Conservation (phyloP, 495 filamentous ascomycete genomes). For the Cryomyces minteri region DNA sequence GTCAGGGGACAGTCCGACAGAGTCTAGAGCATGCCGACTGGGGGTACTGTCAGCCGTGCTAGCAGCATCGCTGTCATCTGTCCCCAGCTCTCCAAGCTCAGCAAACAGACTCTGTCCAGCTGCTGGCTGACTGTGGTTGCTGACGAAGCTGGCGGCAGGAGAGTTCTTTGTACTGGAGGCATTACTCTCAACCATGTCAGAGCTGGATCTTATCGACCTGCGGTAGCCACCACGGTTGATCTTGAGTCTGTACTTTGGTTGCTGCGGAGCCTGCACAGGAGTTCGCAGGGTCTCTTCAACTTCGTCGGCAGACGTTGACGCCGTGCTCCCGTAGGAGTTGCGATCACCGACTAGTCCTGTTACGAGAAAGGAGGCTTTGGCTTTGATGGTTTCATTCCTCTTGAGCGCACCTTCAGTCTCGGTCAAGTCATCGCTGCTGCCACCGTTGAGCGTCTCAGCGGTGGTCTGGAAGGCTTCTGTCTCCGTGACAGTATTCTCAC, state of each 20-base stretch:
- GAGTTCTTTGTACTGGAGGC: conserved; percentile 34
- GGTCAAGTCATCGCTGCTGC: conserved; percentile 64
- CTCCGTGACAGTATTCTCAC: conserved; percentile 47
- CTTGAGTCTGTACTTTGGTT: conserved; percentile 51
- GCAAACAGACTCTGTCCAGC: conserved; percentile 72
- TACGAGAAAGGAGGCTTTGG: conserved; percentile 17
- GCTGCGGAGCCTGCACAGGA: conserved; percentile 34
- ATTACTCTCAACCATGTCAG: conserved; percentile 23
- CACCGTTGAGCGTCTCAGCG: conserved; percentile 60
- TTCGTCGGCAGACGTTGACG: conserved; percentile 74
- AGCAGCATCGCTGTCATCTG: conserved; percentile 39
- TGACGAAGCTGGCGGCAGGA: conserved; percentile 37
- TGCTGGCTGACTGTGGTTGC: conserved; percentile 29
- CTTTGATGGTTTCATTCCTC: conserved; percentile 1
- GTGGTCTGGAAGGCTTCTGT: conserved; percentile 92
- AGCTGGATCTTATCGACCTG: conserved; percentile 1
- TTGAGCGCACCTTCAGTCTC: conserved; percentile 51
- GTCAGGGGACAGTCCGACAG: conserved; percentile 9
- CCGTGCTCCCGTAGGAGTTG: conserved; percentile 67
- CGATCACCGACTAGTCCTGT: conserved; percentile 34
- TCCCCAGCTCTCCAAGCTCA: conserved; percentile 63
- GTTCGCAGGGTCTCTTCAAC: conserved; percentile 44
- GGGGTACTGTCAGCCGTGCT: conserved; percentile 27
- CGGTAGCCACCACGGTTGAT: conserved; percentile 35
- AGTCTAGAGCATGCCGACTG: conserved; percentile 2